Evolutionary conservation across 495 filamentous ascomycete species (phyloP), one percentile per base, ranked within the genome.

Genomic region (Sabuloglossum arenarium): DNA sequence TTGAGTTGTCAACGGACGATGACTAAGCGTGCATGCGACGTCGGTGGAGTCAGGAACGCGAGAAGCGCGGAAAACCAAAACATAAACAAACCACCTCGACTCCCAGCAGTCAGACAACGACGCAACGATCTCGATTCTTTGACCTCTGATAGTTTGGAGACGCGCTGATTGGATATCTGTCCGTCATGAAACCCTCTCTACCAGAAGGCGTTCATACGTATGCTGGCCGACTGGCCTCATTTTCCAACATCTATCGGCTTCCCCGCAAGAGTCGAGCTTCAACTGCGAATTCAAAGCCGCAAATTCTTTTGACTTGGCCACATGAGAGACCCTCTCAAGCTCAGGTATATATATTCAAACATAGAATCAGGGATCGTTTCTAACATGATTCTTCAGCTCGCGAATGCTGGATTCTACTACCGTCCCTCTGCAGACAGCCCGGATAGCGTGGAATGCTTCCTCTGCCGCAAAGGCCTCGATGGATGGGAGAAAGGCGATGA

Each of bases 391-490:
- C 46, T 30, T 14, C 59, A 93, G 85, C 79, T 97, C 62, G 91
- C 90, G 8, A 76, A 78, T 61, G 91, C 90, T 57, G 91, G 91
- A 9, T 93, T 98, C 68, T 88, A 79, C 71, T 98, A 84, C 68
- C 76, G 82, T 52, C 91, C 90, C 6, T 75, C 77, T 29, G 72
- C 78, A 27, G 72, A 73, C 16, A 82, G 76, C 59, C 81, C 81
- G 9, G 91, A 98, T 65, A 98, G 94, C 69, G 86, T 85, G 50
- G 79, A 76, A 59, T 98, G 91, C 64, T 94, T 91, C 69, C 70
- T 85, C 19, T 98, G 91, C 71, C 64, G 77, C 27, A 79, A 82
- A 65, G 73, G 78, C 53, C 71, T 97, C 23, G 86, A 86, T 64
- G 88, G 88, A 45, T 98, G 91, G 91, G 88, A 95, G 61, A 71